Conservation (phyloP, 257 asterid species). For the Thymus quinquecostatus region DNA sequence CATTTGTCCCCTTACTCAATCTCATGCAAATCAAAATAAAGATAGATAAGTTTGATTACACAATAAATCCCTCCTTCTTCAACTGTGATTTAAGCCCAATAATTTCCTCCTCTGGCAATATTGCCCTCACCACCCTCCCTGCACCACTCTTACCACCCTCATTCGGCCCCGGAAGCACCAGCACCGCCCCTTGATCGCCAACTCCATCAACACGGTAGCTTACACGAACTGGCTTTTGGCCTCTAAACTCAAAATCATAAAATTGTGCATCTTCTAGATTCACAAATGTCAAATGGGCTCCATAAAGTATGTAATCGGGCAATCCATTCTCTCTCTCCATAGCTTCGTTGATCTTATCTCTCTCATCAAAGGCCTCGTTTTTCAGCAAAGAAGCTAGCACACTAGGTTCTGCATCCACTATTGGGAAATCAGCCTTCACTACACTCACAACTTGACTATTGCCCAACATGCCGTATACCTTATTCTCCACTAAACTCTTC, state of each 20-base stretch:
- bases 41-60: constrained; percentile 21
- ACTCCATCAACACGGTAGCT: constrained; percentile 65
- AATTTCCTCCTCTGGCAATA: constrained; percentile 66
- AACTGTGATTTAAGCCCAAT: constrained; percentile 54
- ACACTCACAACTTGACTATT: constrained; percentile 58
- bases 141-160: constrained; percentile 9
- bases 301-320: constrained; percentile 62
- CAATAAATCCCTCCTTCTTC: constrained; percentile 49
- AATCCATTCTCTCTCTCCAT: constrained; percentile 55
- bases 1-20: neutral
- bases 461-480: constrained; percentile 36
- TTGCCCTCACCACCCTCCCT: constrained; percentile 52
- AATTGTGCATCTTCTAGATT: constrained; percentile 53
- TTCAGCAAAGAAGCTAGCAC: constrained; percentile 56
- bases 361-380: constrained; percentile 44
- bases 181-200: constrained; percentile 70
- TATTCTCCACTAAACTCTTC: constrained; percentile 17
- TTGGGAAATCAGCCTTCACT: constrained; percentile 47
- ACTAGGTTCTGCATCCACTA: constrained; percentile 43
- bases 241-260: constrained; percentile 56
- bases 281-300: constrained; percentile 74
- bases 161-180: constrained; percentile 57
- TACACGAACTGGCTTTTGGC: constrained; percentile 50
- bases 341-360: constrained; percentile 47
- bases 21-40: neutral